These are phyloP conservation scores for Ajuga reptans DNA, from an alignment of 305 asterid species.

Conservation along the genomic window DNA sequence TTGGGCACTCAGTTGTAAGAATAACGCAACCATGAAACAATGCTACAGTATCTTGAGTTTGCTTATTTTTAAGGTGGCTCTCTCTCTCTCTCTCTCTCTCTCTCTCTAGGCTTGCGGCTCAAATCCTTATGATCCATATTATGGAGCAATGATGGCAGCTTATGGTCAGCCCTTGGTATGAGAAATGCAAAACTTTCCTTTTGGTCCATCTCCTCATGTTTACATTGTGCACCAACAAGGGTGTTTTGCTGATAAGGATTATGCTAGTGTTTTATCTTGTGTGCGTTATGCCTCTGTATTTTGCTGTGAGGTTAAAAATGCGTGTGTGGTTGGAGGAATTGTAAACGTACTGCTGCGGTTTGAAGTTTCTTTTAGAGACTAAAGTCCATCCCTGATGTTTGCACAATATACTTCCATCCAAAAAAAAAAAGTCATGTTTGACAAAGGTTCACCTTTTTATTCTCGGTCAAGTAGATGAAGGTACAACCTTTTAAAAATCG, in stretches of 20 bases:
- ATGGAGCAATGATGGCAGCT: conserved; percentile 62
- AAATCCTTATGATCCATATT: conserved; percentile 47
- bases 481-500: too few species aligned
- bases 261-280: background rate
- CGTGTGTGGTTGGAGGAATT: background rate
- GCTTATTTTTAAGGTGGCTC: conserved; percentile 9
- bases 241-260: background rate
- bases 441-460: too few species aligned
- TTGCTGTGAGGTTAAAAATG: background rate
- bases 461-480: too few species aligned
- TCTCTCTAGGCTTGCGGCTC: conserved; percentile 48
- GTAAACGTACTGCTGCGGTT: background rate
- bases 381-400: too few species aligned
- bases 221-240: background rate
- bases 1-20: conserved; percentile 69
- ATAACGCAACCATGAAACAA: conserved; percentile 1
- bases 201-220: conserved; percentile 1
- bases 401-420: too few species aligned
- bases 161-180: conserved; percentile 72
- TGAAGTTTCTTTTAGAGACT: background rate
- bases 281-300: background rate
- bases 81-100: conserved; percentile 18
- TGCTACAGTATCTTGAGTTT: background rate
- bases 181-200: background rate
- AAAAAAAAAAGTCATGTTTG: too few species aligned